Base-by-base conservation (phyloP, 495 filamentous ascomycete genomes). In the Penicillium riverlandense region DNA sequence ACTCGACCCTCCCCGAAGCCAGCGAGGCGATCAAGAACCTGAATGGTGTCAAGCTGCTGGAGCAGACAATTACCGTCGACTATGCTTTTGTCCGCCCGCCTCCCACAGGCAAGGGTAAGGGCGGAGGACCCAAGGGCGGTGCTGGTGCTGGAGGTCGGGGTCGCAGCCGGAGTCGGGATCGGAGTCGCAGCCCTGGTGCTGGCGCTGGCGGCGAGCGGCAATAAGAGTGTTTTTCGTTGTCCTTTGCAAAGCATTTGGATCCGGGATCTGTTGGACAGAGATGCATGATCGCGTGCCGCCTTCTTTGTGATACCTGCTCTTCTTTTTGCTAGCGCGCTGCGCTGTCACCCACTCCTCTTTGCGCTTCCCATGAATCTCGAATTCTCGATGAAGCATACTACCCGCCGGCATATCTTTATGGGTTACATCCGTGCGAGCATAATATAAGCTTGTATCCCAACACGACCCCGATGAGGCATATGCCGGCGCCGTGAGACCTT, bases 81-180 rank as follows among this genome's bases (percentile, higher is more conserved):
- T 99, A 91, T 63, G 94, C 91, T 2, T 97, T 99, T 65, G 94
- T 99, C 34, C 79, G 94, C 39, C 90, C 94, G 37, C 91, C 94
- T 35, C 88, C 90, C 11, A 73, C 78, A 13, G 79, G 83, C 59
- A 72, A 71, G 42, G 69, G 66, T 11, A 74, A 77, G 38, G 73
- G 75, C n/a, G 67, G 67, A 22, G 72, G 71, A 29, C 68, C 69
- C 39, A 70, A 69, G 37, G 73, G 65, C 14, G 63, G 63, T 11
- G 65, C 73, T 37, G 64, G 70, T 40, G 67, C 62, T 36, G 66
- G 81, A 22, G 66, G 71, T 44, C 76, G 78, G 48, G 69, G 72
- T 54, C 64, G 70, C 42, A 75, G 76, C 41, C 77, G 78, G 43
- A 65, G 65, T 35, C 61, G 79, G 48, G 86, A 82, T 59, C 69